These are phyloP conservation scores for Gastrolobium bilobum DNA, from an alignment of 306 rosid species.

Conservation along the genomic window DNA sequence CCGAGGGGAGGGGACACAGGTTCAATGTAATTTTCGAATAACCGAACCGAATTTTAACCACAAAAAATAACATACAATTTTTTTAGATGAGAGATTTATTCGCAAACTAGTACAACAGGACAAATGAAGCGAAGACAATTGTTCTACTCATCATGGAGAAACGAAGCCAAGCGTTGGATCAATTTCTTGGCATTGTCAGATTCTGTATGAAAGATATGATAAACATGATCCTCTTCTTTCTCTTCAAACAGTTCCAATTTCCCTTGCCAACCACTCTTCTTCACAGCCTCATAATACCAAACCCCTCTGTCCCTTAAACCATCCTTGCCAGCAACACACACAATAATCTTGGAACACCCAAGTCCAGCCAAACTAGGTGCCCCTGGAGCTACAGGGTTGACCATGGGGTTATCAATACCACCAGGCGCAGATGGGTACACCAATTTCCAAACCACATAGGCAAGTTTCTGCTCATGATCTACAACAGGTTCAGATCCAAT, in stretches of 20 bases:
- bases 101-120: background rate
- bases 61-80: no score
- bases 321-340: conserved; percentile 56
- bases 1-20: no score
- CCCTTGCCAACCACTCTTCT: conserved; percentile 60
- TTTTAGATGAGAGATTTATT: no score
- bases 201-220: conserved; percentile 42
- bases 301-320: conserved; percentile 51
- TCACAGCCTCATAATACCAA: conserved; percentile 52
- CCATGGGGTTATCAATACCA: conserved; percentile 55
- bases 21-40: no score
- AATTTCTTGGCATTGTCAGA: conserved; percentile 32
- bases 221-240: conserved; percentile 52
- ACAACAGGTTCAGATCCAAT: conserved; percentile 40
- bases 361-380: conserved; percentile 59
- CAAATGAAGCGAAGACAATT: background rate
- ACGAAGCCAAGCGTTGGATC: conserved; percentile 18
- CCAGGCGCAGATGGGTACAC: conserved; percentile 50
- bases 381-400: conserved; percentile 50
- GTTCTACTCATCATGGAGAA: conserved; percentile 19
- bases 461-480: background rate
- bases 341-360: conserved; percentile 51
- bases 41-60: no score
- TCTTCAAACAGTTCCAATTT: conserved; percentile 48
- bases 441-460: conserved; percentile 45